Conservation (phyloP, 1,284 basidiomycete genomes). For the Moesziomyces globuligerus region DNA sequence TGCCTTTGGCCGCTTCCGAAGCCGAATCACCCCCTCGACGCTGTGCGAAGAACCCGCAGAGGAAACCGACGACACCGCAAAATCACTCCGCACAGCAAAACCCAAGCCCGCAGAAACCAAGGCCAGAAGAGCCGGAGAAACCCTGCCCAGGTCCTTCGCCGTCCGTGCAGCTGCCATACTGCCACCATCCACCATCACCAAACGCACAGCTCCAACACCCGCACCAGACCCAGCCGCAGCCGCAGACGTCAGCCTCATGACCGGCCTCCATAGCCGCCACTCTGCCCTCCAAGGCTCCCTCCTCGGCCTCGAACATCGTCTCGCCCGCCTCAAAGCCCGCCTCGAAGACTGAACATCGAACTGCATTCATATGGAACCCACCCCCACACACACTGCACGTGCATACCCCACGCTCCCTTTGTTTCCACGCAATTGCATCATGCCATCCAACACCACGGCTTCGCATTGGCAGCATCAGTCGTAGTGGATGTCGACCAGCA, state of each 20-base stretch:
- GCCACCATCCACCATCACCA: conserved; percentile 4
- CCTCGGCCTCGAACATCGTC: conserved; percentile 32
- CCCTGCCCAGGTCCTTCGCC: conserved; percentile 23
- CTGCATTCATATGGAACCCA: not conserved
- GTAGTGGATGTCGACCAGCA: conserved; percentile 55
- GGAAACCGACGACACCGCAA: conserved; percentile 1
- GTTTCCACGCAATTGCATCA: conserved; percentile 4
- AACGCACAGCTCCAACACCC: too few relatives aligned
- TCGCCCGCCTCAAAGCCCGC: conserved; percentile 40
- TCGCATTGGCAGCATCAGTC: conserved; percentile 5
- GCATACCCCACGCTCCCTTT: not conserved
- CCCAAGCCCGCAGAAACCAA: not conserved
- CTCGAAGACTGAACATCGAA: conserved; percentile 17
- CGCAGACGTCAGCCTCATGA: conserved; percentile 42
- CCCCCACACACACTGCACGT: not conserved
- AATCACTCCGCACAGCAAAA: too few relatives aligned
- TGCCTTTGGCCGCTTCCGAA: conserved; percentile 30
- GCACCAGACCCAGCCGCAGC: conserved; percentile 22
- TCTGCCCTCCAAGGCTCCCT: conserved; percentile 41
- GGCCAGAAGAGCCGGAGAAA: conserved; percentile 19
- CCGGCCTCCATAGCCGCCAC: conserved; percentile 37
- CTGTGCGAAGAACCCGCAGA: conserved; percentile 27
- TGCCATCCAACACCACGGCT: not conserved
- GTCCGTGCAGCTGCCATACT: conserved; percentile 7
- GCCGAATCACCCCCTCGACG: conserved; percentile 29